Evolutionary conservation across 1,284 basidiomycete species (phyloP), one percentile per base, ranked within the genome.

Genomic region (Cryptococcus hybrid): DNA sequence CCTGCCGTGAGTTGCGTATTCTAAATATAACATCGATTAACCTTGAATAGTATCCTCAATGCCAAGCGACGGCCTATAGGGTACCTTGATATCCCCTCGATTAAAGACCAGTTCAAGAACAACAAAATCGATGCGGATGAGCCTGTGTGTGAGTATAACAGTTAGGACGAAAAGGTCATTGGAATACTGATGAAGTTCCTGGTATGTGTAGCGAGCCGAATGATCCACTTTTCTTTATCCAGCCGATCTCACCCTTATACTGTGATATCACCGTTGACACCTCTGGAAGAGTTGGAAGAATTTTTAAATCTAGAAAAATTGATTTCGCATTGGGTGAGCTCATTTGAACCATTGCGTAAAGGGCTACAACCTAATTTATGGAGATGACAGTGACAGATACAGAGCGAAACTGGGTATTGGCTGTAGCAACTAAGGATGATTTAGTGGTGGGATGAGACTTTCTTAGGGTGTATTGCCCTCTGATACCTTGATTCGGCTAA

Each of bases 331-430:
- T 93, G 39, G 87, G 90, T 88, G 55, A 51, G 83, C 34, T 11
- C 24, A 36, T 12, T 6, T 30, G 35, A 18, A 18, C 18, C 18
- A 18, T 18, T 18, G 18, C 18, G 18, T 18, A 18, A 18, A 18
- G 18, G 47, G 43, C 39, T 18, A 37, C 40, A 15, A 62, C 24
- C 52, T 47, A 7, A 34, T 38, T 59, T 52, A 54, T 56, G 36
- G 18, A 7, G 39, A 55, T 36, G 34, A n/a, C 63, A 91, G 90
- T 93, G 35, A 93, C 91, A 5, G 91, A 94, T 73, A 75, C 79
- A 47, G 83, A 84, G 53, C 84, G 90, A 59, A 91, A 92, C 71
- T 93, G 93, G 69, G 90, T 93, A 1, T 82, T 93, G 39, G 91
- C 82, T 0, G 87, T 94, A 0, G 90, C 89, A 1, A 94, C 91